Conservation (phyloP, 352 stramenopile species). For the Peronospora destructor region DNA sequence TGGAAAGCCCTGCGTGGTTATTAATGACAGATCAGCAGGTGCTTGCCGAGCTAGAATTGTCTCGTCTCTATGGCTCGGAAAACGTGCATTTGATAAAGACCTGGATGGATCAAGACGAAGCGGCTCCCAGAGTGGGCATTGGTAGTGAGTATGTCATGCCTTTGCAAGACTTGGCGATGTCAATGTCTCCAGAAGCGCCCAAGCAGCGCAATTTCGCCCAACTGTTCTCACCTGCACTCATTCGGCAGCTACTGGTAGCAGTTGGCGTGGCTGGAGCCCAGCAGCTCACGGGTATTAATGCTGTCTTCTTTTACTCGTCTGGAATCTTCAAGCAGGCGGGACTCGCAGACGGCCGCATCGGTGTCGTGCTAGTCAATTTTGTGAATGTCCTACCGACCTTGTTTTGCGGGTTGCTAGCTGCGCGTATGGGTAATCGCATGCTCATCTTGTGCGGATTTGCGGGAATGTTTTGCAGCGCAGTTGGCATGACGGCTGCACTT, state of each 20-base stretch:
- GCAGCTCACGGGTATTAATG: constrained; percentile 63
- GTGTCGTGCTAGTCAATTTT: constrained; percentile 46
- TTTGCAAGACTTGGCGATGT: constrained; percentile 22
- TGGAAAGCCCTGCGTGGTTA: constrained; percentile 46
- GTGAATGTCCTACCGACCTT: constrained; percentile 53
- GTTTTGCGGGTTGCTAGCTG: constrained; percentile 28
- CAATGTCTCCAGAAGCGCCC: constrained; percentile 23
- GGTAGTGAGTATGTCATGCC: constrained; percentile 21
- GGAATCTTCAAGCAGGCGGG: constrained; percentile 51
- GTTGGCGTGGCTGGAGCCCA: constrained; percentile 38
- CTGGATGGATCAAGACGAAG: constrained; percentile 34
- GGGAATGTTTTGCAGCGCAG: constrained; percentile 42
- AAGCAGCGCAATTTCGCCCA: constrained; percentile 12
- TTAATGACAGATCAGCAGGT: constrained; percentile 21
- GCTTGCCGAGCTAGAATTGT: constrained; percentile 26
- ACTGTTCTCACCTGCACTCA: constrained; percentile 22
- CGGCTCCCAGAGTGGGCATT: constrained; percentile 13
- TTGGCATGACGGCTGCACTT: constrained; percentile 41
- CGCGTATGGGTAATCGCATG: constrained; percentile 40
- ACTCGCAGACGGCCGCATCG: constrained; percentile 46
- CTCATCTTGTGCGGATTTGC: constrained; percentile 40
- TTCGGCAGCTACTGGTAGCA: constrained; percentile 39
- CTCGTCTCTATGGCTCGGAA: constrained; percentile 27
- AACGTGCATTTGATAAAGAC: constrained; percentile 26
- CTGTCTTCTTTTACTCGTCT: constrained; percentile 68